These are phyloP conservation scores for Postia placenta DNA, from an alignment of 768 basidiomycete genomes.

Conservation along the genomic window DNA sequence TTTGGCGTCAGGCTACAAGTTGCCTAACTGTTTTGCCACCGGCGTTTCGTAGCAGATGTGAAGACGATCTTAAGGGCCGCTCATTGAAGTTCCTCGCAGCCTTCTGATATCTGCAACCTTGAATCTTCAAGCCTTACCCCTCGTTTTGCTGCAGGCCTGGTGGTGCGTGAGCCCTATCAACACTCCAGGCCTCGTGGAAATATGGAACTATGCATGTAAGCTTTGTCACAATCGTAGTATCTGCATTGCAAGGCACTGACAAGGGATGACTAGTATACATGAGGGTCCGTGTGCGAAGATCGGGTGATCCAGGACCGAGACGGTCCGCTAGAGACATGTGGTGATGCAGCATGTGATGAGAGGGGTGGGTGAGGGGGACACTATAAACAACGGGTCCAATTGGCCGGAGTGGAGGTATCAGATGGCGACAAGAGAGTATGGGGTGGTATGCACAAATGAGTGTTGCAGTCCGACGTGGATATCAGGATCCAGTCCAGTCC, in stretches of 20 bases:
- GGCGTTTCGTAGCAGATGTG: too few relatives aligned
- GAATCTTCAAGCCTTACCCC: too few relatives aligned
- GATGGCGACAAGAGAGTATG: background rate
- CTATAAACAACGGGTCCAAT: background rate
- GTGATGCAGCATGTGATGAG: background rate
- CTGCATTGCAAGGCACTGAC: background rate
- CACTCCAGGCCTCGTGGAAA: too few relatives aligned
- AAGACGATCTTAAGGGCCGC: too few relatives aligned
- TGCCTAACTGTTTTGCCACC: too few relatives aligned
- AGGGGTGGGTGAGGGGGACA: background rate
- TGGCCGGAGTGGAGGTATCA: conserved; percentile 1
- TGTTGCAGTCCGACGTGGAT: conserved; percentile 1
- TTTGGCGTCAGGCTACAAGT: too few relatives aligned
- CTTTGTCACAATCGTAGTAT: too few relatives aligned
- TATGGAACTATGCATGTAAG: too few relatives aligned
- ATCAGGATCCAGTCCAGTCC: conserved; percentile 7
- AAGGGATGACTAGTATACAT: background rate
- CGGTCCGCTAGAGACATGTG: background rate
- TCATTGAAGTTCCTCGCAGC: too few relatives aligned
- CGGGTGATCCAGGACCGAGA: background rate
- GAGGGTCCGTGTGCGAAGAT: background rate
- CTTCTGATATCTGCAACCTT: too few relatives aligned
- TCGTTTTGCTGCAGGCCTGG: too few relatives aligned
- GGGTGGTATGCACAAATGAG: conserved; percentile 3
- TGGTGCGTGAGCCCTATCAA: too few relatives aligned